Evolutionary conservation across 2,329 filamentous ascomycete genomes (phyloP), one percentile per base, ranked within the genome.

Genomic region (Stagonosporopsis chrysanthemi): DNA sequence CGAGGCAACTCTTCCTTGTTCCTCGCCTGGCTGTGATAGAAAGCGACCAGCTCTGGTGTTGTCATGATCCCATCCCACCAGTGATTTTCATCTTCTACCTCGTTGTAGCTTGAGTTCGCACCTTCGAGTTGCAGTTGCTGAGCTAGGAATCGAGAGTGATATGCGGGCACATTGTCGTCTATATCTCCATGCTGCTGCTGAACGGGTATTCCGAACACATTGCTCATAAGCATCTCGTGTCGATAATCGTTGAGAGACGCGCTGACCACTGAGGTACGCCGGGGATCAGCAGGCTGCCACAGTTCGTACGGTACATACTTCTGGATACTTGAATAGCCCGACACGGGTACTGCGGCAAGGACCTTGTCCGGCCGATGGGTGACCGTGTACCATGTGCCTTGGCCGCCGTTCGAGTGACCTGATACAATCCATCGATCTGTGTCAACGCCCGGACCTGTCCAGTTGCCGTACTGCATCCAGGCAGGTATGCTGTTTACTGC

Each of bases 371-470:
- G 84, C 23, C 78, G 75, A 69, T 87, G 84, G 1, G 83, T 83
- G 23, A 85, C 67, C 17, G 79, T 73, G 71, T 82, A 84, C 84
- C 84, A 87, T 3, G 80, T 79, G 8, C 84, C 85, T 72, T 87
- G 85, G 2, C 82, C 85, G 44, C 85, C 85, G 63, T 87, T 87
- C 3, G 84, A 87, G 70, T 87, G 85, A 0, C 85, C 85, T 29
- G 72, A 77, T 6, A 85, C 77, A 29, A 87, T 77, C 82, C 84
- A 83, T 47, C 78, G 77, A 29, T 81, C 63, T 7, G 69, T 66
- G 49, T 83, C 75, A 12, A 82, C 76, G 12, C 71, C 75, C 2
- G 78, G 77, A 0, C 83, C 82, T 43, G 69, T 61, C 85, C 85
- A 87, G 2, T 63, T 67, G 28, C 78, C 72, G 9, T 70, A 61